Evolutionary conservation across 768 basidiomycete species (phyloP), one percentile per base, ranked within the genome.

Genomic region (Mycena olivaceomarginata): DNA sequence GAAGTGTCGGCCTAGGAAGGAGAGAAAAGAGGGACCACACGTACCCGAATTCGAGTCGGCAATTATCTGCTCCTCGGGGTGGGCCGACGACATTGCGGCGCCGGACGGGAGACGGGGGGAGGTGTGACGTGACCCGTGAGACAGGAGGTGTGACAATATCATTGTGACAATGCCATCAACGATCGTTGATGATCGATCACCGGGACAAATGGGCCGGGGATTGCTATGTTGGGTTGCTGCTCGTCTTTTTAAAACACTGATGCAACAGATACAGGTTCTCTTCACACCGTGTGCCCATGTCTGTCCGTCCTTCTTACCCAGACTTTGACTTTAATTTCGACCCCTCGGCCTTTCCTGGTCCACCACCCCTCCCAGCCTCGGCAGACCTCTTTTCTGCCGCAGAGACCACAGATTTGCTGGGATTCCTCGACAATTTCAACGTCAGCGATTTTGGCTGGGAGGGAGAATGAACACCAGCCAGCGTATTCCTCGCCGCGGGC

Each of bases 381-480:
- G 92, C 94, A 37, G 94, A 94, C 82, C 92, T 97, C 79, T 95
- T 97, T 84, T 94, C 95, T 11, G 88, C 92, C 0, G 90, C 93
- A 76, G 96, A 97, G 85, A 94, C 94, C 7, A 94, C 93, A 0
- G 93, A 95, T 84, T 88, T 97, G 69, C 89, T 96, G 76, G 93
- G 94, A 72, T 97, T 97, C 83, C 91, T 97, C 83, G 95, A 96
- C 85, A 93, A 93, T 84, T 95, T 96, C 81, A 53, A 53, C n/a
- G 20, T 96, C 81, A 53, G n/a, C n/a, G 20, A 53, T n/a, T 84
- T 89, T 80, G 85, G 84, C 72, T 90, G 92, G 92, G 93, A 31
- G 3, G 3, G 31, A 84, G 20, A 31, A 67, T 20, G 51, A 48
- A 8, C 56, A 70, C 7, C 67, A 65, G 45, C 71, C 64, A 25